These are phyloP conservation scores for Podospora pseudocomata DNA, from an alignment of 495 filamentous ascomycete genomes.

Conservation along the genomic window DNA sequence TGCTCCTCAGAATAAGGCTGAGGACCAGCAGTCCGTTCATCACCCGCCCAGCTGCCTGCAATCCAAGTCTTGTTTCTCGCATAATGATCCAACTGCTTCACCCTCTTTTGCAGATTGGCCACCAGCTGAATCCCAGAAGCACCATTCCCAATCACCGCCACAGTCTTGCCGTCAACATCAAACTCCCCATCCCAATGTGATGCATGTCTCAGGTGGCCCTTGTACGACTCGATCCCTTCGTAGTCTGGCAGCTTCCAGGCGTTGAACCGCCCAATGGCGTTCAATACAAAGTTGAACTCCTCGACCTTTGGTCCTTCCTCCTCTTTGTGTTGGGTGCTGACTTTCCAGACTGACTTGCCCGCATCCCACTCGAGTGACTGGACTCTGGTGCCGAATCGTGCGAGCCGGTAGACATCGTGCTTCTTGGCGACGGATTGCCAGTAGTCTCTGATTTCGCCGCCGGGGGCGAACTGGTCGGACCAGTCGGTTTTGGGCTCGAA, in stretches of 20 bases:
- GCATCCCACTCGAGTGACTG: conserved; percentile 54
- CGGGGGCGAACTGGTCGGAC: conserved; percentile 61
- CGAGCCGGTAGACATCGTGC: conserved; percentile 57
- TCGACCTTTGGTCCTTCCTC: conserved; percentile 36
- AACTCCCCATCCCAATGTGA: conserved; percentile 51
- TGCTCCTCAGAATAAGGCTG: conserved; percentile 51
- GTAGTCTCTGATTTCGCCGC: conserved; percentile 62
- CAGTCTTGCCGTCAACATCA: conserved; percentile 47
- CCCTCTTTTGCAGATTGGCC: conserved; percentile 51
- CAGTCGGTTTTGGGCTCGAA: conserved; percentile 65
- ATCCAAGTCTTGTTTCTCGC: conserved; percentile 68
- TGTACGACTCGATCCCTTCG: conserved; percentile 52
- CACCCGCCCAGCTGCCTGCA: conserved; percentile 47
- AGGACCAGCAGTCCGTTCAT: conserved; percentile 41
- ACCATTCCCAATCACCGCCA: conserved; percentile 58
- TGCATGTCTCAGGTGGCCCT: conserved; percentile 52
- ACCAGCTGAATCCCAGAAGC: conserved; percentile 58
- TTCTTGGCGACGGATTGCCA: conserved; percentile 59
- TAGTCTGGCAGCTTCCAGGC: conserved; percentile 55
- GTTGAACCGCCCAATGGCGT: conserved; percentile 54
- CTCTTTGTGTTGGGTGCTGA: conserved; percentile 34
- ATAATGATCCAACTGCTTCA: conserved; percentile 58
- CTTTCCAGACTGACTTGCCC: conserved; percentile 48
- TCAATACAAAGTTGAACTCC: conserved; percentile 50
- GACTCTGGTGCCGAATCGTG: conserved; percentile 50